A percentile compares a stretch with the other conserved stretches of the same genome.
Conservation (phyloP, 1,284 basidiomycete genomes). For the Austroboletus olivaceoglutinosus region DNA sequence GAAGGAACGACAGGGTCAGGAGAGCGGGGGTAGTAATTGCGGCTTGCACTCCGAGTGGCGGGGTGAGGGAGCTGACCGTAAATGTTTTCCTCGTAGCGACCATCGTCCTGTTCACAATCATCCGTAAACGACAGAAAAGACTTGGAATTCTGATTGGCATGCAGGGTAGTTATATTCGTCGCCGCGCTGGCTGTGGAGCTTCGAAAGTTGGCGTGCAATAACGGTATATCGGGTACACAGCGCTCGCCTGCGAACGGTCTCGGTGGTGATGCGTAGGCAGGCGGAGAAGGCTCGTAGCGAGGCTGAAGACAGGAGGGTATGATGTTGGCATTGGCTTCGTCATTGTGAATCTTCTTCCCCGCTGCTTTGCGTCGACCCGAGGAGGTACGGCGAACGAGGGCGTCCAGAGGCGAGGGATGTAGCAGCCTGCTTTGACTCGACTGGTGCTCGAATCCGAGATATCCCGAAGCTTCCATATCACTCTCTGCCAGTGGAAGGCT, state of each 20-base stretch:
- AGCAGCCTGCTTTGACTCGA: conserved; percentile 17
- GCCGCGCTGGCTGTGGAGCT: conserved; percentile 52
- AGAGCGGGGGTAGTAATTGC: conserved; percentile 1
- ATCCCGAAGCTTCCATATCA: conserved; percentile 17
- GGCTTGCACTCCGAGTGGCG: background rate
- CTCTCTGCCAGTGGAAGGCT: conserved; percentile 1
- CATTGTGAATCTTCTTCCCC: conserved; percentile 2
- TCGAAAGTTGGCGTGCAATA: conserved; percentile 64
- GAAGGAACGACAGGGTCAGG: conserved; percentile 2
- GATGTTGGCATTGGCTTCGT: conserved; percentile 1
- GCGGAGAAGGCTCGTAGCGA: background rate
- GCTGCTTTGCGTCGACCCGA: conserved; percentile 22
- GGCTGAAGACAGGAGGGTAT: conserved; percentile 12
- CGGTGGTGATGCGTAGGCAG: conserved; percentile 5
- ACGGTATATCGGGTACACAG: conserved; percentile 48
- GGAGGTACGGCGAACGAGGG: conserved; percentile 42
- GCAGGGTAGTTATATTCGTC: conserved; percentile 34
- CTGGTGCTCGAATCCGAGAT: conserved; percentile 17
- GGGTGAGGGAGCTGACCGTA: conserved; percentile 2
- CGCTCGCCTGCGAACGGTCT: conserved; percentile 5
- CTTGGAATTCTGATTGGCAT: conserved; percentile 22
- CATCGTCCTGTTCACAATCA: conserved; percentile 21
- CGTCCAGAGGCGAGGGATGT: conserved; percentile 40
- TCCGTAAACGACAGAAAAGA: conserved; percentile 29
- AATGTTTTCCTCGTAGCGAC: conserved; percentile 5